phyloP scores from a whole-genome alignment of 2,329 filamentous ascomycete species.

The Calonectria pseudoreteaudii region DNA sequence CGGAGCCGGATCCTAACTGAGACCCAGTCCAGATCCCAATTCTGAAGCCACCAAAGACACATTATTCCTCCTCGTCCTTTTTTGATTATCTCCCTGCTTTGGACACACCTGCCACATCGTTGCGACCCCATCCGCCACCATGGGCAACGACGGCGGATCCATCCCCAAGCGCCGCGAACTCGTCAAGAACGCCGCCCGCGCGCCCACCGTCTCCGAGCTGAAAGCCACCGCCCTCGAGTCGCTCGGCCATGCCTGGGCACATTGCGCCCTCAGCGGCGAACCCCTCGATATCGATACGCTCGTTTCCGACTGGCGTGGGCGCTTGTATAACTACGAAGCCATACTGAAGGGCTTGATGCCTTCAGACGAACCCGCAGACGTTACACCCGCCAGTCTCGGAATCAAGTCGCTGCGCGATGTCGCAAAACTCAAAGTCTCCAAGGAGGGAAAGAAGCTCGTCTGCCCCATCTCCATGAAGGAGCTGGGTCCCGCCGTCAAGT shows the following conservation, averaged over 20 bases:
- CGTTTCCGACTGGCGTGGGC: constrained; percentile 86
- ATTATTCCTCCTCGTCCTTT: not conserved
- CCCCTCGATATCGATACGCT: constrained; percentile 76
- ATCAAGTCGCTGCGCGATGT: constrained; percentile 89
- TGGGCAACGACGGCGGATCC: constrained; percentile 98
- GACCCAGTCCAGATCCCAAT: not conserved
- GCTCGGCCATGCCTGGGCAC: constrained; percentile 86
- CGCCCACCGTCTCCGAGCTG: constrained; percentile 84
- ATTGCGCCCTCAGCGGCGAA: constrained; percentile 86
- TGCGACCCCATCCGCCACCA: constrained; percentile 51
- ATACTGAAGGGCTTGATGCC: constrained; percentile 74
- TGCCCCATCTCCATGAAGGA: constrained; percentile 92
- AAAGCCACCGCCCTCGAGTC: constrained; percentile 91
- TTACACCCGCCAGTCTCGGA: constrained; percentile 60
- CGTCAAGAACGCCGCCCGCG: constrained; percentile 90
- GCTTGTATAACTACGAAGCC: constrained; percentile 94
- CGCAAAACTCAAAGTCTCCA: constrained; percentile 81
- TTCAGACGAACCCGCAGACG: constrained; percentile 67
- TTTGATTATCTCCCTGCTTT: not conserved
- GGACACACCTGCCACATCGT: not conserved
- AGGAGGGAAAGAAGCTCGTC: constrained; percentile 70
- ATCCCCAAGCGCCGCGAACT: constrained; percentile 97
- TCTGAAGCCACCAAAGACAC: constrained; percentile 9
- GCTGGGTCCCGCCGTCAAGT: constrained; percentile 81
- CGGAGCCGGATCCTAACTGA: not conserved